Conservation (phyloP, 2,329 filamentous ascomycete species). For the Nothophoma quercina region DNA sequence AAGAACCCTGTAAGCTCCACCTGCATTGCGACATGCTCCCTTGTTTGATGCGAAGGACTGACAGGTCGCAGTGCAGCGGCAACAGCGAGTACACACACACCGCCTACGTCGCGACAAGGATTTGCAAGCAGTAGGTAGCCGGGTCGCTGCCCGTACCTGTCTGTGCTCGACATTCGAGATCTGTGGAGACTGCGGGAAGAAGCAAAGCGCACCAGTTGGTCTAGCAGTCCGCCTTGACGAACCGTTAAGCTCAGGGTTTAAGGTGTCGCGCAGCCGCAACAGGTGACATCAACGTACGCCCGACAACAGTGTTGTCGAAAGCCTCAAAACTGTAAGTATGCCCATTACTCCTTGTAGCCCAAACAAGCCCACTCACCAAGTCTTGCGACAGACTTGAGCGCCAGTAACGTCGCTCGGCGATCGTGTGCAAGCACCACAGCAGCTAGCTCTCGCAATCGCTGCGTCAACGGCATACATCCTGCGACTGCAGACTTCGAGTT, state of each 20-base stretch:
- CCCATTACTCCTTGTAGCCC: constrained; percentile 12
- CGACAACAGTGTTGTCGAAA: constrained; percentile 18
- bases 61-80: constrained; percentile 43
- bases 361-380: constrained; percentile 25
- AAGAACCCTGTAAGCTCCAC: constrained; percentile 48
- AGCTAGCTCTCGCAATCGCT: constrained; percentile 31
- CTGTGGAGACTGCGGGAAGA: constrained; percentile 49
- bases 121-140: constrained; percentile 32
- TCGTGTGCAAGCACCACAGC: constrained; percentile 27
- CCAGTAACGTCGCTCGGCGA: constrained; percentile 25
- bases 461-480: constrained; percentile 22
- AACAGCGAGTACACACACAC: constrained; percentile 33
- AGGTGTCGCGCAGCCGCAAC: constrained; percentile 42
- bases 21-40: constrained; percentile 38
- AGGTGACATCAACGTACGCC: constrained; percentile 31
- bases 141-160: constrained; percentile 38
- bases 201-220: constrained; percentile 45
- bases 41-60: constrained; percentile 39
- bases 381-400: constrained; percentile 18
- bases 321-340: constrained; percentile 20
- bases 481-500: constrained; percentile 10
- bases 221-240: constrained; percentile 37
- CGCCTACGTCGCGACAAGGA: constrained; percentile 41
- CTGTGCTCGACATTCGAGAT: constrained; percentile 47
- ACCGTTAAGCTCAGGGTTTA: constrained; percentile 42